Evolutionary conservation across 225 moss, liverwort and hornwort genomes (phyloP).

Genomic region (Climacium dendroides): DNA sequence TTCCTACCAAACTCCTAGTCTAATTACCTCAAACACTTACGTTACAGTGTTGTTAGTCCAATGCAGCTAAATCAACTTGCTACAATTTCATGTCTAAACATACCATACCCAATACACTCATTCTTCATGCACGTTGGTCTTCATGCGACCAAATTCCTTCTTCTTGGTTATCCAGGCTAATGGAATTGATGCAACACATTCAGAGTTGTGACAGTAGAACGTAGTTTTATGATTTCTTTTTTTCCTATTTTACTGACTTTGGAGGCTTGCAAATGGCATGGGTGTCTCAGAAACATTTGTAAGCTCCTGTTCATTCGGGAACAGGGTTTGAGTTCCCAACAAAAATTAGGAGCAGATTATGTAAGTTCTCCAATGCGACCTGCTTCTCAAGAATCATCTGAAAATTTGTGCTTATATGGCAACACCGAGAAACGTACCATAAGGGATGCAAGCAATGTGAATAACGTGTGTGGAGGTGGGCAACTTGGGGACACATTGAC

Average conservation of each 20-base stretch:
- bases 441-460: neutral
- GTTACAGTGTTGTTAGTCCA: too few species aligned
- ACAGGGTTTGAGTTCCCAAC: neutral
- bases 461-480: neutral
- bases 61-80: too few species aligned
- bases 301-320: neutral
- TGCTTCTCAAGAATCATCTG: neutral
- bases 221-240: too few species aligned
- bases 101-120: neutral
- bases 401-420: neutral
- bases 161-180: neutral
- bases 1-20: neutral
- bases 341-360: neutral
- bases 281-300: neutral
- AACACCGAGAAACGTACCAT: neutral
- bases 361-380: neutral
- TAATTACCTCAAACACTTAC: too few species aligned
- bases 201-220: neutral
- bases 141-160: neutral
- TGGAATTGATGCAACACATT: neutral
- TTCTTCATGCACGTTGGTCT: neutral
- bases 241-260: neutral
- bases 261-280: neutral
- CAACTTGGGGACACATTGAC: neutral
- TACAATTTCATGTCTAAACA: too few species aligned